A percentile compares a stretch with the other conserved stretches of the same genome.
Conservation (phyloP, 306 rosid genomes). For the Herpetospermum pedunculosum region DNA sequence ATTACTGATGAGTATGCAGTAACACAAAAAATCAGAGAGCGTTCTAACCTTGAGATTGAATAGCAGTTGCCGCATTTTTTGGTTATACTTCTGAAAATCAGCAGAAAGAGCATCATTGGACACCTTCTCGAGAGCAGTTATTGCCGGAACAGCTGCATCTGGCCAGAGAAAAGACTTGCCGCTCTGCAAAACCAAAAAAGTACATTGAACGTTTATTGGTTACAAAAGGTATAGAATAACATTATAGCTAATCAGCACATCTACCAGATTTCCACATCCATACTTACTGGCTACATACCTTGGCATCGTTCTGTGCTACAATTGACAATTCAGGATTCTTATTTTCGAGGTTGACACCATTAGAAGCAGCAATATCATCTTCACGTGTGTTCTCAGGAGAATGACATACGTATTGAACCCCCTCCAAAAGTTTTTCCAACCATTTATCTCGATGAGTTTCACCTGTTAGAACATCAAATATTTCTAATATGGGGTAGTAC, state of each 20-base stretch:
- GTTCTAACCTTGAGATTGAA: conserved; percentile 71
- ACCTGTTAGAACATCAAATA: conserved; percentile 49
- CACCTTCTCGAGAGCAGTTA: conserved; percentile 73
- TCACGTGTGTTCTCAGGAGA: conserved; percentile 23
- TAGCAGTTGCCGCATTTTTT: conserved; percentile 53
- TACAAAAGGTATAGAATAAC: neutral
- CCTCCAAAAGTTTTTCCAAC: conserved; percentile 69
- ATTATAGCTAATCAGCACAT: conserved; percentile 1
- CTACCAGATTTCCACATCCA: neutral
- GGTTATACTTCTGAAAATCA: conserved; percentile 81
- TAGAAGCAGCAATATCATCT: conserved; percentile 32
- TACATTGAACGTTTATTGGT: neutral
- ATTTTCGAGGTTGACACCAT: conserved; percentile 28
- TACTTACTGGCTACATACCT: conserved; percentile 31
- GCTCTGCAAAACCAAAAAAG: conserved; percentile 26
- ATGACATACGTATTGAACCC: conserved; percentile 43
- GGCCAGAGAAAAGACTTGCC: conserved; percentile 70
- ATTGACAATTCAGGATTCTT: conserved; percentile 21
- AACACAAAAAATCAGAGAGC: conserved; percentile 9
- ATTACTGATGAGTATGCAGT: neutral
- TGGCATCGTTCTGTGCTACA: conserved; percentile 32
- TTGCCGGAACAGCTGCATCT: conserved; percentile 63
- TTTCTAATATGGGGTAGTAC: conserved; percentile 36
- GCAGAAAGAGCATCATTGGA: conserved; percentile 47
- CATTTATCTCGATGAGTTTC: conserved; percentile 76